Evolutionary conservation across 2,329 filamentous ascomycete species (phyloP).

Genomic region (Penicillium sp.): DNA sequence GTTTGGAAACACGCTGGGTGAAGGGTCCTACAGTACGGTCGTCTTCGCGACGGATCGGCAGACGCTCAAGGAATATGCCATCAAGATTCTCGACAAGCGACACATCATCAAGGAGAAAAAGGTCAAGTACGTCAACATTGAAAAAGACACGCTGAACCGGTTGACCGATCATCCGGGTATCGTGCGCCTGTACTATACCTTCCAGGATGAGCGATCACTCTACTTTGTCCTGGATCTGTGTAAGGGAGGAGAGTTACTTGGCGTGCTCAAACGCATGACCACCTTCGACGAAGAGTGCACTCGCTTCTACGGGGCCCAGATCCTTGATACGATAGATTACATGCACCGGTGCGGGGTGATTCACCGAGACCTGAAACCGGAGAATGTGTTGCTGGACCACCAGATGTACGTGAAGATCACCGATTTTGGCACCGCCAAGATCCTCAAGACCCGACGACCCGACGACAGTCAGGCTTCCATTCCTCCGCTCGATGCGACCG

Average conservation of each 20-base stretch:
- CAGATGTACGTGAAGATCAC: constrained; percentile 99
- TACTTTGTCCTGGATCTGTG: constrained; percentile 97
- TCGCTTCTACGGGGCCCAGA: constrained; percentile 89
- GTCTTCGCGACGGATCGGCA: constrained; percentile 88
- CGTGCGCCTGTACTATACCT: constrained; percentile 95
- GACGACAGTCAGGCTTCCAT: constrained; percentile 41
- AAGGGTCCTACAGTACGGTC: constrained; percentile 97
- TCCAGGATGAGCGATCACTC: constrained; percentile 90
- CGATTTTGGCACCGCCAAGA: constrained; percentile 96
- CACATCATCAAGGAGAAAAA: constrained; percentile 99
- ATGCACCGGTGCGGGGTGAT: constrained; percentile 97
- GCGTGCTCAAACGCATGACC: constrained; percentile 86
- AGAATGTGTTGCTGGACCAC: constrained; percentile 91
- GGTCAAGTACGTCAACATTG: constrained; percentile 99
- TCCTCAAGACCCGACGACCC: constrained; percentile 58
- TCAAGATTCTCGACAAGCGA: constrained; percentile 96
- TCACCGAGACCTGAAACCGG: constrained; percentile 91
- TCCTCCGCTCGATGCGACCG: constrained; percentile 45
- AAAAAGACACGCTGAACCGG: constrained; percentile 95
- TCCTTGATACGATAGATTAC: constrained; percentile 91
- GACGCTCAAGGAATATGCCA: constrained; percentile 90
- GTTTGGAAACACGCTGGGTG: constrained; percentile 83
- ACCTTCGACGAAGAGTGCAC: constrained; percentile 95
- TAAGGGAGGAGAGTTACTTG: constrained; percentile 83
- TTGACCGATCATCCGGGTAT: constrained; percentile 95